Conservation (phyloP, 768 basidiomycete species). For the Rhodotorula graminis region DNA sequence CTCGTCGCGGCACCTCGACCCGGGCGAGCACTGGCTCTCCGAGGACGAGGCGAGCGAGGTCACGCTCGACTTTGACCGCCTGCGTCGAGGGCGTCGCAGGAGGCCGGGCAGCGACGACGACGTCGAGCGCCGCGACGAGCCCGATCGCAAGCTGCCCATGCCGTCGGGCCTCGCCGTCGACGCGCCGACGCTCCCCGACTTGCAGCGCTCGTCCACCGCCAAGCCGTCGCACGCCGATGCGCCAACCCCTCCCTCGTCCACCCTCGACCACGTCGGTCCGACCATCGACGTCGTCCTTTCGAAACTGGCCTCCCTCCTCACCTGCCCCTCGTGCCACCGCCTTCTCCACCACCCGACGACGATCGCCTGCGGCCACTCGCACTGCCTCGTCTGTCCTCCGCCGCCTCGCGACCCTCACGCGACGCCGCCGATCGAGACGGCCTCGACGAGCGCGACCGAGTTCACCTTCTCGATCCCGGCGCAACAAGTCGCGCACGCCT, state of each 20-base stretch:
- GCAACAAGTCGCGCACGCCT: background rate
- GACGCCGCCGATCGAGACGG: background rate
- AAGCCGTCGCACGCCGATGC: background rate
- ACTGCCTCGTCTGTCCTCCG: conserved; percentile 34
- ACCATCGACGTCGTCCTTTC: conserved; percentile 21
- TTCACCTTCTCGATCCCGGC: background rate
- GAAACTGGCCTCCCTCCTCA: conserved; percentile 20
- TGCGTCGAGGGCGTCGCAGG: background rate
- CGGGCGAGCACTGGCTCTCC: conserved; percentile 41
- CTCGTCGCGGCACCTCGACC: conserved; percentile 21
- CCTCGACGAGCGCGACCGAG: background rate
- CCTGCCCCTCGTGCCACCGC: conserved; percentile 35
- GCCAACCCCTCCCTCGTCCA: background rate
- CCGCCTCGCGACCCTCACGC: background rate
- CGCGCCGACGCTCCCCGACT: background rate
- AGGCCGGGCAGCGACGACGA: background rate
- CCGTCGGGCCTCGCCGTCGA: conserved; percentile 4
- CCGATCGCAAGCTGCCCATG: background rate
- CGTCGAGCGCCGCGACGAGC: background rate
- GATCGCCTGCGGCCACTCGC: conserved; percentile 40
- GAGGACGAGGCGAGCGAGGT: conserved; percentile 38
- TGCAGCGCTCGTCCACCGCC: conserved; percentile 5
- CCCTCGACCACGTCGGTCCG: background rate
- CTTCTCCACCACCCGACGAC: conserved; percentile 36
- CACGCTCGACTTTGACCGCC: background rate